A percentile compares a stretch with the other conserved stretches of the same genome.
Conservation (phyloP, 164 flowering plant species). For the Vitis rupestris region DNA sequence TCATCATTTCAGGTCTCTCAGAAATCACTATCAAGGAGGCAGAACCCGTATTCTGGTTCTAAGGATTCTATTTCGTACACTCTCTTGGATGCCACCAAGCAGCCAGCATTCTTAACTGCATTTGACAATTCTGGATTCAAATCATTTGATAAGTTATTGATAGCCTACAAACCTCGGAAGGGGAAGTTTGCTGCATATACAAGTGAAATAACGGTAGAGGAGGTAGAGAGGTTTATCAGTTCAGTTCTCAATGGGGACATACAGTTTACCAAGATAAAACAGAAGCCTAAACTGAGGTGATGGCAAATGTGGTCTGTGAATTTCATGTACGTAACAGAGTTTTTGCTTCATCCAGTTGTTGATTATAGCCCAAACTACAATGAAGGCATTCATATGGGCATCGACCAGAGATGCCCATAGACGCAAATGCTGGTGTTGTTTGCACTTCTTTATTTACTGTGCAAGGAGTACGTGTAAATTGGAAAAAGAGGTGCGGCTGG, state of each 20-base stretch:
- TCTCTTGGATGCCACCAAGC: constrained; percentile 75
- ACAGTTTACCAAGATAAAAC: constrained; percentile 53
- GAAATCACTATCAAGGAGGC: constrained; percentile 67
- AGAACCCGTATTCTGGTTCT: constrained; percentile 31
- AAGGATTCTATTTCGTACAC: constrained; percentile 57
- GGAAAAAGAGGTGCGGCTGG: no score
- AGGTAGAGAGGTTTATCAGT: constrained; percentile 64
- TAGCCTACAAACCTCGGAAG: constrained; percentile 84
- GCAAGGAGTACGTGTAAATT: no score
- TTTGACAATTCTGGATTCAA: constrained; percentile 68
- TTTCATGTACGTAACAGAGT: constrained; percentile 7
- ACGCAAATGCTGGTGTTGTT: no score
- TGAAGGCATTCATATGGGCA: no score
- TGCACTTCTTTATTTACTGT: no score
- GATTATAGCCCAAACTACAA: no score
- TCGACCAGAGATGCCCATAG: no score
- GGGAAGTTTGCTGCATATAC: constrained; percentile 58
- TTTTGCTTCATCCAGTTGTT: no score
- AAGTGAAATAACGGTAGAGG: constrained; percentile 50
- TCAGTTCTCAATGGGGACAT: constrained; percentile 77
- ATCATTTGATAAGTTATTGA: constrained; percentile 49
- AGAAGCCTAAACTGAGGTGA: constrained; percentile 53
- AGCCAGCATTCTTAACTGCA: constrained; percentile 59
- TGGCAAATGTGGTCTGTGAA: not conserved
- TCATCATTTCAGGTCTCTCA: constrained; percentile 73